A percentile compares a stretch with the other conserved stretches of the same genome.
phyloP scores from a whole-genome alignment of 2,329 filamentous ascomycete species.

The Purpureocillium lavendulum region DNA sequence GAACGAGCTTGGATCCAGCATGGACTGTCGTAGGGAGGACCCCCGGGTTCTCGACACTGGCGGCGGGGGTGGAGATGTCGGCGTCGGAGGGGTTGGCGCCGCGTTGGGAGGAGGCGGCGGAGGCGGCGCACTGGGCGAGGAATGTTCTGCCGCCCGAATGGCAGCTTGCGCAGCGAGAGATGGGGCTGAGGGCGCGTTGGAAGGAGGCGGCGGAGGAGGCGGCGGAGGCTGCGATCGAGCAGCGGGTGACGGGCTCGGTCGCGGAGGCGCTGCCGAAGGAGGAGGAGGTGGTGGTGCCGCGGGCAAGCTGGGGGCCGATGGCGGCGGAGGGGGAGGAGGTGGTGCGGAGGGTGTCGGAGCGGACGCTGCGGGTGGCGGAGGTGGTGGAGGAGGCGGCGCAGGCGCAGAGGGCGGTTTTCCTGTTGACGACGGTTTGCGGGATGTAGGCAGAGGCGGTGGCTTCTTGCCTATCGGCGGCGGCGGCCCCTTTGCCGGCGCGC shows the following conservation, averaged over 20 bases:
- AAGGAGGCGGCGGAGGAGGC: conserved; percentile 12
- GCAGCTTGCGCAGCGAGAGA: conserved; percentile 35
- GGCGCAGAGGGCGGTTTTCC: conserved; percentile 22
- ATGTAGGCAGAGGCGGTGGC: conserved; percentile 53
- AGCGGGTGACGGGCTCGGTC: conserved; percentile 30
- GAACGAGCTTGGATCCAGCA: conserved; percentile 70
- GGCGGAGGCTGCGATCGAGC: conserved; percentile 24
- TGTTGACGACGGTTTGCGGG: conserved; percentile 45
- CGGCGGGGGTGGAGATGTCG: conserved; percentile 31
- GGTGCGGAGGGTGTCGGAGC: conserved; percentile 30
- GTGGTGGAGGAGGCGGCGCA: conserved; percentile 25
- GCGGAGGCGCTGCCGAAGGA: conserved; percentile 23
- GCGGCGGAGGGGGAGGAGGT: conserved; percentile 29
- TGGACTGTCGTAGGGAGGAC: conserved; percentile 46
- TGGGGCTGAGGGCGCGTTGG: conserved; percentile 20
- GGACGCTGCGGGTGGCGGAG: conserved; percentile 25
- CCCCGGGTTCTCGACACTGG: conserved; percentile 29
- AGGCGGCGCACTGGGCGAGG: conserved; percentile 25
- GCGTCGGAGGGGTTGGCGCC: conserved; percentile 19
- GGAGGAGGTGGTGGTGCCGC: conserved; percentile 37
- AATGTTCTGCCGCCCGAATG: conserved; percentile 34
- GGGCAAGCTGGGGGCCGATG: conserved; percentile 33
- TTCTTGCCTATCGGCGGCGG: conserved; percentile 76
- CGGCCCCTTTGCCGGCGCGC: conserved; percentile 37
- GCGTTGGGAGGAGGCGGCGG: conserved; percentile 20